Base-by-base conservation (phyloP, 495 filamentous ascomycete genomes). In the Cenococcum geophilum region DNA sequence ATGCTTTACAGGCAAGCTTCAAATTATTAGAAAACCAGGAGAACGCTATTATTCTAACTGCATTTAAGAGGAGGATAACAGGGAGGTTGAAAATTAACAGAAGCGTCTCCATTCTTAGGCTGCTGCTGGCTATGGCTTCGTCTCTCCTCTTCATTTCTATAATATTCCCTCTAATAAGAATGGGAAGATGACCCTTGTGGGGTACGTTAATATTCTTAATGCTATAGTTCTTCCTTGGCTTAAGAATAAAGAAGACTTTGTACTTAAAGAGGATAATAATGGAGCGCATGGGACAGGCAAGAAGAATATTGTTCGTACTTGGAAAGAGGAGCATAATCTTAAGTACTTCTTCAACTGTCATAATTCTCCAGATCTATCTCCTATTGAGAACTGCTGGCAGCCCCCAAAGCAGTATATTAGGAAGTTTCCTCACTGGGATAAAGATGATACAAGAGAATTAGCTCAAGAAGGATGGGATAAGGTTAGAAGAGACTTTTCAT, bases 41-140 rank as follows among this genome's bases (percentile, higher is more conserved):
- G 20, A 58, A 21, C 55, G 40, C n/a, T 58, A 58, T 32, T 58
- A 14, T 20, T 14, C 16, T 47, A 45, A 43, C 21, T 58, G 55
- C n/a, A n/a, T 5, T 49, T 22, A 49, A 49, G 14, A 49, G 21
- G 8, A 49, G 45, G 45, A 49, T 49, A 49, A 49, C 21, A 16
- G 45, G 6, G 8, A 20, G 6, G 18, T 8, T n/a, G 18, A 49
- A 22, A 49, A 49, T 49, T 49, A 16, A 49, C 9, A 49, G 21
- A 49, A 16, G n/a, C n/a, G 18, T 16, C 18, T 9, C 8, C 6
- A 49, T 20, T 49, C 45, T 49, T 49, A 49, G 45, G 45, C 45
- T 49, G 45, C 45, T 8, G 48, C 11, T 51, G n/a, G 22, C 6
- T 51, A 51, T 6, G 48, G n/a, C 48, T 25, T 20, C 18, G 18